phyloP scores from a whole-genome alignment of 805 yeast species.

The Kregervanrija fluxuum region DNA sequence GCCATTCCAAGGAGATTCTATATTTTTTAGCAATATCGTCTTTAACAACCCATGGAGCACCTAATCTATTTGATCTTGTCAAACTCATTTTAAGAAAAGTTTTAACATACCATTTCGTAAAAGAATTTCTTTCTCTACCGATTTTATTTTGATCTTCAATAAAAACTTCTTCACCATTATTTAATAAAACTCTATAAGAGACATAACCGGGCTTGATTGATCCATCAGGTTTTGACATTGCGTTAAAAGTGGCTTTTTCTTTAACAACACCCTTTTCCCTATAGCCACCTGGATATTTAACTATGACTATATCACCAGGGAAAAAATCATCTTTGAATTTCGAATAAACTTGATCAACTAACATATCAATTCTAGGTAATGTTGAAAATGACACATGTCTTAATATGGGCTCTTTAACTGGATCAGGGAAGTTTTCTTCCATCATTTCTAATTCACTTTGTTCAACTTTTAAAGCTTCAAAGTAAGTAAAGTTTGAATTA shows the following conservation, averaged over 20 bases:
- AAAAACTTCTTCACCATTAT: slow-evolving; percentile 46
- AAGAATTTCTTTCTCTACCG: slow-evolving; percentile 74
- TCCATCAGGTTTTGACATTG: slow-evolving; percentile 32
- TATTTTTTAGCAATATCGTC: slow-evolving; percentile 65
- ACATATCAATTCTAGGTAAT: slow-evolving; percentile 71
- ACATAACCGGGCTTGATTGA: slow-evolving; percentile 38
- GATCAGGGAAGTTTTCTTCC: slow-evolving; percentile 81
- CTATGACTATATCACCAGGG: slow-evolving; percentile 81
- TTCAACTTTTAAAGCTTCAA: slow-evolving; percentile 82
- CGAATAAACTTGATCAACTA: slow-evolving; percentile 81
- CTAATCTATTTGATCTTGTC: slow-evolving; percentile 71
- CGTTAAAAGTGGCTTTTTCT: slow-evolving; percentile 77
- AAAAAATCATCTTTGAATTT: slow-evolving; percentile 76
- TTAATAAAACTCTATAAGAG: slow-evolving; percentile 64
- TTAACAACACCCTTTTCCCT: slow-evolving; percentile 56
- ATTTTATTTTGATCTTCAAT: slow-evolving; percentile 63
- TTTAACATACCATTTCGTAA: slow-evolving; percentile 85
- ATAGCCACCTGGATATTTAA: slow-evolving; percentile 37
- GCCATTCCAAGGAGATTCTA: slow-evolving; percentile 55
- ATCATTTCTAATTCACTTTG: slow-evolving; percentile 54
- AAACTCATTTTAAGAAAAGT: slow-evolving; percentile 79
- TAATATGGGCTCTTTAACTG: slow-evolving; percentile 86
- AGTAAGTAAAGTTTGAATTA: slow-evolving; percentile 81
- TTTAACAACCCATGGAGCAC: slow-evolving; percentile 95
- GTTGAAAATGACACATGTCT: slow-evolving; percentile 76